Evolutionary conservation across 163 green algal species (phyloP).

Genomic region (Trebouxiophyceae sp.): DNA sequence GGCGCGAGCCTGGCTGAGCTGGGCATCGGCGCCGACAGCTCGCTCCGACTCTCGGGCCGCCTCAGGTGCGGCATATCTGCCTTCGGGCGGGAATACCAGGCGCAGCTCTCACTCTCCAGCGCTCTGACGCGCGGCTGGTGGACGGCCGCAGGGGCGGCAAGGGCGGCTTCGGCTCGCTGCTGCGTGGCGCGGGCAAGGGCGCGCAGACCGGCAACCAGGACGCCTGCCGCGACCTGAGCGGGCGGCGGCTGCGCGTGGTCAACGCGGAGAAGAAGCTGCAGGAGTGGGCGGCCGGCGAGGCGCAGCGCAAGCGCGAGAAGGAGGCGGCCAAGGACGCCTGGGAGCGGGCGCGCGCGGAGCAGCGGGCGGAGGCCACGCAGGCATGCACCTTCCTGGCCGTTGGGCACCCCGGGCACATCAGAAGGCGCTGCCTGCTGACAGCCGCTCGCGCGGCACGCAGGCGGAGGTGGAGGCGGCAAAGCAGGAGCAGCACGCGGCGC

Average conservation of each 20-base stretch:
- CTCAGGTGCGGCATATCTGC: no score
- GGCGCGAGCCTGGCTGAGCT: no score
- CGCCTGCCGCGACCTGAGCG: conserved; percentile 85
- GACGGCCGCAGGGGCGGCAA: conserved; percentile 67
- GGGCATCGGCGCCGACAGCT: no score
- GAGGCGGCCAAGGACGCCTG: conserved; percentile 49
- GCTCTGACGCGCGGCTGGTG: no score
- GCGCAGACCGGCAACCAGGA: conserved; percentile 90
- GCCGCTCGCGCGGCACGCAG: background rate
- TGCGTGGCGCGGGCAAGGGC: conserved; percentile 73
- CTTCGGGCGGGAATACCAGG: no score
- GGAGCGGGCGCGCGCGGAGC: background rate
- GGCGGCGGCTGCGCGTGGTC: conserved; percentile 68
- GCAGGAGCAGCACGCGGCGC: background rate
- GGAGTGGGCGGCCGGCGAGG: conserved; percentile 57
- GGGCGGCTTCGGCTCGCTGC: conserved; percentile 88
- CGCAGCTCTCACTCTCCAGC: no score
- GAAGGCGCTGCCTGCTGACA: background rate
- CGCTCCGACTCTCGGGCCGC: no score
- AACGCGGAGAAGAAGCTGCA: conserved; percentile 74
- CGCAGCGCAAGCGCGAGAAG: conserved; percentile 71
- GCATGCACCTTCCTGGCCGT: no score
- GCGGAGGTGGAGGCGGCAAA: background rate
- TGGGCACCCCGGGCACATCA: no score
- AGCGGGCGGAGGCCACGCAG: background rate